These are phyloP conservation scores for Cyberlindnera xylosilytica DNA, from an alignment of 805 yeast species.

Conservation along the genomic window DNA sequence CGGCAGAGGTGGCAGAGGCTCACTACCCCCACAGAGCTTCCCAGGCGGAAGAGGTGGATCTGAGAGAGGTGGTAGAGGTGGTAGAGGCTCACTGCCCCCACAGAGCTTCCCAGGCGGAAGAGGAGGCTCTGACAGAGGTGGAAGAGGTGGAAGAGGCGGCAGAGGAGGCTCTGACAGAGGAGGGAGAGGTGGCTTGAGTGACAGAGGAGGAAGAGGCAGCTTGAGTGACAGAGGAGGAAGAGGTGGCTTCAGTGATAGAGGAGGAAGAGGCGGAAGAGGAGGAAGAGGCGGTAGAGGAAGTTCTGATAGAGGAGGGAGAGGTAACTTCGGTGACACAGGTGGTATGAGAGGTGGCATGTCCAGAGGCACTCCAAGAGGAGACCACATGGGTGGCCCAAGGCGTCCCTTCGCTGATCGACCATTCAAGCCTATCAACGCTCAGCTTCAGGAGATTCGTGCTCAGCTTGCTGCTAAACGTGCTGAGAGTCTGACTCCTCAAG, in stretches of 20 bases:
- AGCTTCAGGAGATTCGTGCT: neutral
- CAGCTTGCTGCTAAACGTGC: conserved; percentile 4
- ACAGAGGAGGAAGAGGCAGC: neutral
- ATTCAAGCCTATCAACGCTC: neutral
- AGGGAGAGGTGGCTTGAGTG: neutral
- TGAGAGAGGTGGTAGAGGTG: neutral
- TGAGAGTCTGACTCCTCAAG: conserved; percentile 6
- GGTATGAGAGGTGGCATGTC: conserved; percentile 1
- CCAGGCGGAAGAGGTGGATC: neutral
- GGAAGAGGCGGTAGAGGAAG: conserved; percentile 6
- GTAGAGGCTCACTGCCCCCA: conserved; percentile 1
- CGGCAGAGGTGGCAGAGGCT: neutral
- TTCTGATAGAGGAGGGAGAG: neutral
- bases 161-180: neutral
- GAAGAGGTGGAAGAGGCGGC: conserved; percentile 9
- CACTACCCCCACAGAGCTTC: conserved; percentile 2
- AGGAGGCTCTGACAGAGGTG: neutral
- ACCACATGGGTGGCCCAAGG: neutral
- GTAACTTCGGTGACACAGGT: too few species aligned
- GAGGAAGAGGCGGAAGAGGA: neutral
- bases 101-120: neutral
- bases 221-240: neutral
- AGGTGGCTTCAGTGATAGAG: conserved; percentile 4
- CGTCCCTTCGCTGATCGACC: neutral
- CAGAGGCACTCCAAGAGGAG: neutral